Evolutionary conservation across 805 yeast genomes (phyloP), one percentile per base, ranked within the genome.

Genomic region (Spathaspora girioi): DNA sequence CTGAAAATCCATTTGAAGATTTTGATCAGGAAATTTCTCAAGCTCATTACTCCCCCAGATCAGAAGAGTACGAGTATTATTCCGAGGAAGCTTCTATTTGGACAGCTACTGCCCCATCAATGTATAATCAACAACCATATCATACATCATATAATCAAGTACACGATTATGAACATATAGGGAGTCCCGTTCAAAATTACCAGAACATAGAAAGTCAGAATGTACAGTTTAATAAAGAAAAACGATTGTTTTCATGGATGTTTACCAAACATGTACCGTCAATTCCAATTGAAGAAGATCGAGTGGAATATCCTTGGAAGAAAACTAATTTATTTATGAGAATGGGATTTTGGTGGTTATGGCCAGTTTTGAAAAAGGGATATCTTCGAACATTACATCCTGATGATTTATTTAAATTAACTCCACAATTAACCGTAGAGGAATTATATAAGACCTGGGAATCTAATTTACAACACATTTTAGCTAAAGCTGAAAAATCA

Each of bases 181-280:
- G 4, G 35, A 23, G 26, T 23, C 26, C 26, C 26, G 6, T 23
- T 3, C 6, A 6, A 23, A 23, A 23, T 3, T 23, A 23, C 26
- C 26, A 23, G 4, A 9, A 35, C 11, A n/a, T 35, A 14, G 40
- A 35, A 35, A 35, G 17, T 7, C 40, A 45, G 18, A 49, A 50
- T 26, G 29, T n/a, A 50, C 77, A 50, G 58, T 61, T 46, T 66
- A 67, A 45, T 61, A 77, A 57, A 73, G 82, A 83, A 59, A 75
- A 73, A 53, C 69, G 88, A 53, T 46, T 77, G 45, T 77, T 84
- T 52, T 71, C 83, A 1, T 78, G 77, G 50, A 51, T 82, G 29
- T 75, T 82, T 56, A 60, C 79, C 20, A 79, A 72, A 42, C 66
- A 71, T 26, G 74, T 81, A 0, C 83, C 85, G 0, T 78, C 78